Conservation (phyloP, 2,329 filamentous ascomycete species). For the Neophaeococcomyces aloes region DNA sequence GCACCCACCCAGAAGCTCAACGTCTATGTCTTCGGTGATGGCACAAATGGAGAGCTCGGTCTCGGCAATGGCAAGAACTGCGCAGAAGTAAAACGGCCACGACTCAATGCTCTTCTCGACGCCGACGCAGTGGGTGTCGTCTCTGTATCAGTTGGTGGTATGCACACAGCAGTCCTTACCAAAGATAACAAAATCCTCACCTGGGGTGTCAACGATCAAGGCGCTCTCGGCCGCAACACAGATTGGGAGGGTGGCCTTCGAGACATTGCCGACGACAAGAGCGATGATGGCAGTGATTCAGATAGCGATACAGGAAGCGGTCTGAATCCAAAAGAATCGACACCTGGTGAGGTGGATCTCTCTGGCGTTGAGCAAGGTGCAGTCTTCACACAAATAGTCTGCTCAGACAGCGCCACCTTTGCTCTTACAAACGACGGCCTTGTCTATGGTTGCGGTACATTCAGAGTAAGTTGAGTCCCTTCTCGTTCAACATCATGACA, state of each 20-base stretch:
- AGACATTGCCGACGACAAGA: constrained; percentile 26
- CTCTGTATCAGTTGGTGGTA: constrained; percentile 54
- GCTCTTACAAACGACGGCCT: constrained; percentile 63
- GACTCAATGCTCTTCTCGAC: constrained; percentile 53
- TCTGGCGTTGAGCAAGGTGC: constrained; percentile 49
- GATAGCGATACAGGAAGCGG: constrained; percentile 43
- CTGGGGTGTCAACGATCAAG: constrained; percentile 83
- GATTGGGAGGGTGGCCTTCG: constrained; percentile 35
- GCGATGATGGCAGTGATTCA: constrained; percentile 35
- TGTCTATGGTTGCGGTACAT: constrained; percentile 78
- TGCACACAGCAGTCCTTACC: constrained; percentile 67
- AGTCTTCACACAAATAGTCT: constrained; percentile 56
- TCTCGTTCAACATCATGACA: constrained; percentile 3
- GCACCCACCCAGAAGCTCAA: constrained; percentile 55
- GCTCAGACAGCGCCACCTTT: constrained; percentile 65
- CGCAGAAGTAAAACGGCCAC: constrained; percentile 62
- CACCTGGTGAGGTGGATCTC: constrained; percentile 48
- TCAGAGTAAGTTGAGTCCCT: constrained; percentile 45
- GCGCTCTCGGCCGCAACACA: constrained; percentile 65
- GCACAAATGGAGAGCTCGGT: constrained; percentile 64
- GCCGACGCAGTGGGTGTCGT: constrained; percentile 42
- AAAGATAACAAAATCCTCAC: constrained; percentile 69
- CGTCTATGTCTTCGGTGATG: constrained; percentile 70
- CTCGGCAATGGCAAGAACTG: constrained; percentile 53
- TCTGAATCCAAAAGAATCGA: constrained; percentile 62